Evolutionary conservation across 305 asterid species (phyloP), one percentile per base, ranked within the genome.

Genomic region (Fraxinus floribunda): DNA sequence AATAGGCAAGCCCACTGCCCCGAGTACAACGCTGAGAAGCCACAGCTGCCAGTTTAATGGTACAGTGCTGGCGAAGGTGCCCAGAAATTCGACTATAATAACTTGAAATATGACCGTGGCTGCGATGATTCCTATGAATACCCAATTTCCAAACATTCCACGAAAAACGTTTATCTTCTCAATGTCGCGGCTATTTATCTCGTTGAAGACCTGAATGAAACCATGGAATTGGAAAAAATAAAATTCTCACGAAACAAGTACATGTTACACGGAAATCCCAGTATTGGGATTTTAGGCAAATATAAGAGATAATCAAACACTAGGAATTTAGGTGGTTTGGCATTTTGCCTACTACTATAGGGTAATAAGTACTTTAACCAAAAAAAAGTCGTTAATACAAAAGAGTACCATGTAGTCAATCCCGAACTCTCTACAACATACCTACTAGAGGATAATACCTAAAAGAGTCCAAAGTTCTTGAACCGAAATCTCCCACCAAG

Each of bases 181-280:
- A 79, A 94, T 91, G 83, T 94, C 98, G 2, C 98, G 95, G 88
- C 98, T 94, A 92, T 96, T 96, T 84, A 94, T 90, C 87, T 96
- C 98, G 16, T 96, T 96, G 90, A 96, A 96, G 18, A 96, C 98
- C 99, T 96, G 86, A 71, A 83, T 34, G 75, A 9, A 24, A 57
- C 7, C 72, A 76, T 22, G 70, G 36, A 44, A 80, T 57, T 18
- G 35, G 36, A 3, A 29, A 34, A n/a, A 52, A 79, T 30, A 38
- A 38, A 5, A 15, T 70, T 24, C 38, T 30, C 20, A 29, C 2
- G 13, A 62, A 62, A 62, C 1, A 13, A 62, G 26, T 9, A n/a
- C 7, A 20, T 22, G 16, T 22, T 62, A 22, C 32, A 3, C 15
- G 16, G 15, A 62, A 62, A 15, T 62, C 72, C 32, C 15, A 62